Conservation (phyloP, 495 filamentous ascomycete species). For the Penicillium diatomitis region DNA sequence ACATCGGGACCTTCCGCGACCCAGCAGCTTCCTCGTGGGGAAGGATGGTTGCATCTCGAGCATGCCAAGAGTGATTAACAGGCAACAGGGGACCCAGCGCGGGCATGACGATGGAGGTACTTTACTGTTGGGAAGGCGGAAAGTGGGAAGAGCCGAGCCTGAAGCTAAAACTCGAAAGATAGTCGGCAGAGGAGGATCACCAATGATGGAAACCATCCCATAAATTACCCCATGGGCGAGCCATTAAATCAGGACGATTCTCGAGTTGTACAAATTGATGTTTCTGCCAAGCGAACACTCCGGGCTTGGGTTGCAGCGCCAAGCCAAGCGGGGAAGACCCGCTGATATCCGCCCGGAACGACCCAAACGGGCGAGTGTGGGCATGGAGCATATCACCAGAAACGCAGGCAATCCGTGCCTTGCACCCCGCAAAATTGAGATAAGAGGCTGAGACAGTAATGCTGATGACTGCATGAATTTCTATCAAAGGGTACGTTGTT, state of each 20-base stretch:
- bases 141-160: neutral
- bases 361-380: neutral
- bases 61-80: constrained; percentile 15
- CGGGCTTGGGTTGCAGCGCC: constrained; percentile 23
- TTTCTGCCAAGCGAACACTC: no score
- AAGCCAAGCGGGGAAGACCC: constrained; percentile 9
- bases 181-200: neutral
- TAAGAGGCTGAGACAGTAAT: no score
- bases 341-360: constrained; percentile 5
- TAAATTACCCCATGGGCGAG: no score
- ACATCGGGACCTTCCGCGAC: neutral
- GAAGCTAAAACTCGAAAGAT: neutral
- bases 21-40: constrained; percentile 10
- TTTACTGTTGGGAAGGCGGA: neutral
- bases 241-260: no score
- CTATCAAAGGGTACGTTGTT: no score
- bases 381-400: neutral
- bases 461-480: no score
- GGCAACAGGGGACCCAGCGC: neutral
- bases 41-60: constrained; percentile 18
- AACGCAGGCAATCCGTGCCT: no score
- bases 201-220: neutral
- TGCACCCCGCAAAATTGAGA: no score
- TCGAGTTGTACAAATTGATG: no score
- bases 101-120: neutral